Base-by-base conservation (phyloP, 345 rosid genomes). In the Heritiera littoralis region DNA sequence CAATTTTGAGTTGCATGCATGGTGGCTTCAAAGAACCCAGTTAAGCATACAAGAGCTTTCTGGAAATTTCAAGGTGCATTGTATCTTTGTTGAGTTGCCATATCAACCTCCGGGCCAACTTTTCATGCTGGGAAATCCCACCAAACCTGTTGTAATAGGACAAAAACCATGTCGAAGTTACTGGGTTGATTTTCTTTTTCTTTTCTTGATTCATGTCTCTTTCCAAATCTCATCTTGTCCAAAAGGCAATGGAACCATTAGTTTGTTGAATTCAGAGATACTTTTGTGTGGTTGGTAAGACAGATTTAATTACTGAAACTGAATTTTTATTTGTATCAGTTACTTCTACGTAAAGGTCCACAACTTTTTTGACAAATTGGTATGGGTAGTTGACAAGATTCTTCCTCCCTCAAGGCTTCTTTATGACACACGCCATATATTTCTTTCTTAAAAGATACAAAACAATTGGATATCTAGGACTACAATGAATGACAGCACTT, bases 311-410 rank as follows among this genome's bases (percentile, higher is more conserved):
- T 20, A 72, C 54, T 72, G 46, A 10, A 72, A 52, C 11, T 40
- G n/a, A 58, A 58, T 45, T 13, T 56, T 41, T 40, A 59, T 58
- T 18, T 54, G 17, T 10, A 52, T 45, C 48, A 18, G 76, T 77
- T 76, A 32, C 63, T 52, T 76, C 58, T 30, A 72, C 20, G 40
- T 68, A 78, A 79, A 78, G 75, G 71, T 48, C 41, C 45, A 58
- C 52, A 38, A 45, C 81, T 54, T 78, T 83, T 63, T 66, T 82
- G 79, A 78, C 79, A 75, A 80, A 65, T 66, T 64, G 77, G 54
- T 49, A 32, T 20, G 43, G 74, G 80, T 86, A 7, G 83, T 82
- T 83, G 55, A 75, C 35, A 64, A 77, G 59, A 75, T 66, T 72
- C 67, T 6, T 51, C 72, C 18, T 77, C 52, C 60, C 45, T 40